These are phyloP conservation scores for Cryoendolithus antarcticus DNA, from an alignment of 2,329 filamentous ascomycete genomes.

Conservation along the genomic window DNA sequence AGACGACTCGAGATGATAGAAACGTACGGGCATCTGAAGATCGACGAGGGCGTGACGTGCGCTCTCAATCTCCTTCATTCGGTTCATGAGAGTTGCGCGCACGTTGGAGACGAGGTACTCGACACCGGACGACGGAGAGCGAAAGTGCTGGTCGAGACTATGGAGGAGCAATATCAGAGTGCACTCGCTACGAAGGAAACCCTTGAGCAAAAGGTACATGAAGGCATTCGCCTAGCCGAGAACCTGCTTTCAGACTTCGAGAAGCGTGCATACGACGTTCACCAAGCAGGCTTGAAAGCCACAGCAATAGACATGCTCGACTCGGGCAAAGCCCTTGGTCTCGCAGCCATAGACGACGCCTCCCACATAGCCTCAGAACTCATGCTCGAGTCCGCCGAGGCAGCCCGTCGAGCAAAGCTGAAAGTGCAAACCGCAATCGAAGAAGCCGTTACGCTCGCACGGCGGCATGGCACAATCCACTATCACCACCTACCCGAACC, in stretches of 20 bases:
- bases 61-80: constrained; percentile 78
- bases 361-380: constrained; percentile 62
- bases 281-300: constrained; percentile 62
- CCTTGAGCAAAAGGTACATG: constrained; percentile 79
- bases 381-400: constrained; percentile 68
- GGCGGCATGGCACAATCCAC: constrained; percentile 68
- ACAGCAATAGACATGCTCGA: constrained; percentile 63
- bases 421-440: constrained; percentile 49
- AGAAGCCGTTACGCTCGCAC: constrained; percentile 70
- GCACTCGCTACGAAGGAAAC: constrained; percentile 74
- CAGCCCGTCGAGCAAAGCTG: constrained; percentile 69
- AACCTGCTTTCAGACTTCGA: constrained; percentile 78
- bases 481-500: constrained; percentile 86
- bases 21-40: constrained; percentile 67
- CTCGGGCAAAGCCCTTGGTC: constrained; percentile 64
- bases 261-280: constrained; percentile 63
- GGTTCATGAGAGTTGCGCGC: constrained; percentile 76
- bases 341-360: constrained; percentile 68
- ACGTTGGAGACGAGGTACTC: constrained; percentile 80
- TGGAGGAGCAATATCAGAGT: constrained; percentile 79
- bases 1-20: constrained; percentile 79
- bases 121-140: constrained; percentile 74
- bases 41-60: constrained; percentile 72
- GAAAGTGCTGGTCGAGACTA: constrained; percentile 80
- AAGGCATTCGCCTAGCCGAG: constrained; percentile 78